phyloP scores from a whole-genome alignment of 257 asterid species.

The Haberlea rhodopensis region DNA sequence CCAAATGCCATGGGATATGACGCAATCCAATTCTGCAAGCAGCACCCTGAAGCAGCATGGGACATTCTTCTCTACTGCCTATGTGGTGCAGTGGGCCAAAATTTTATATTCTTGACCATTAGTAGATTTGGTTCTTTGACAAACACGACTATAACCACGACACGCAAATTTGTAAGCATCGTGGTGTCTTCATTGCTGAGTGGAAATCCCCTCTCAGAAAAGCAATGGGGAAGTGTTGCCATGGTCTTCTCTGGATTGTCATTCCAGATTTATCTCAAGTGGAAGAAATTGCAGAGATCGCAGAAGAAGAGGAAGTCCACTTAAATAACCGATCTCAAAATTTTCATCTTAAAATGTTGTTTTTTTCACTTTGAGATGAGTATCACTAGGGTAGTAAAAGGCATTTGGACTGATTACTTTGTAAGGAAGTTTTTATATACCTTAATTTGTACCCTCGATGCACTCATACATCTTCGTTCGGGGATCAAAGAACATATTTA shows the following conservation, averaged over 20 bases:
- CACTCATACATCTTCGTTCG: constrained; percentile 7
- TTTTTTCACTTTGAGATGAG: constrained; percentile 4
- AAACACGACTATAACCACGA: constrained; percentile 93
- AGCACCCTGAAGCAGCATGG: constrained; percentile 95
- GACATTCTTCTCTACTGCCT: constrained; percentile 83
- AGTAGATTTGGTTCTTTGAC: constrained; percentile 91
- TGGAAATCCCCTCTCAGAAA: constrained; percentile 77
- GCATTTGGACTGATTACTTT: constrained; percentile 25
- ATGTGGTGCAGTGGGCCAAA: constrained; percentile 95
- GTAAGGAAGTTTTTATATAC: constrained; percentile 23
- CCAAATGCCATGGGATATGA: constrained; percentile 80
- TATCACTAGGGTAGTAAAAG: constrained; percentile 20
- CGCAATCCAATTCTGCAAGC: constrained; percentile 80
- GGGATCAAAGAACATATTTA: too few species aligned
- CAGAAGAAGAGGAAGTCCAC: constrained; percentile 70
- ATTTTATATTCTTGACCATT: constrained; percentile 81
- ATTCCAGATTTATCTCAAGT: constrained; percentile 80
- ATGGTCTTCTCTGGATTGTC: constrained; percentile 96
- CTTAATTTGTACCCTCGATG: neutral
- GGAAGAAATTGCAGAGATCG: constrained; percentile 65
- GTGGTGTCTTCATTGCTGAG: constrained; percentile 82
- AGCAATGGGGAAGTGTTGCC: constrained; percentile 82
- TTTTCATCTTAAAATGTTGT: constrained; percentile 22
- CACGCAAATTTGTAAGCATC: constrained; percentile 94
- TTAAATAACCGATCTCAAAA: constrained; percentile 23